These are phyloP conservation scores for Naganishia kalamii DNA, from an alignment of 768 basidiomycete species.

Conservation along the genomic window DNA sequence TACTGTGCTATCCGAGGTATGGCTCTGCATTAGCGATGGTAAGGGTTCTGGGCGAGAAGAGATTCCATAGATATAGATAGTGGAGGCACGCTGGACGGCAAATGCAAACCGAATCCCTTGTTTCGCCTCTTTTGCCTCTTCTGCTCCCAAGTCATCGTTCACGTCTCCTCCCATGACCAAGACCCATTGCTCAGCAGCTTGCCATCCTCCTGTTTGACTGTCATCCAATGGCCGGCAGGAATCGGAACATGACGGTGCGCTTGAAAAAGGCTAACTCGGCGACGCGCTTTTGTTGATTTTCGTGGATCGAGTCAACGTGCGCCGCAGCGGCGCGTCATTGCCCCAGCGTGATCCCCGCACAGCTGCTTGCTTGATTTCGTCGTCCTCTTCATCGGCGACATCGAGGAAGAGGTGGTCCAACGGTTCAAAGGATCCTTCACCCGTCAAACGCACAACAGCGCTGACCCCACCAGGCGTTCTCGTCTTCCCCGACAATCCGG, in stretches of 20 bases:
- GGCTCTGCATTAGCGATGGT: conserved; percentile 26
- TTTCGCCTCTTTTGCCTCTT: no score
- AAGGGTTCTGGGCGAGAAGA: no score
- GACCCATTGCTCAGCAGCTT: neutral
- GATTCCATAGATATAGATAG: neutral
- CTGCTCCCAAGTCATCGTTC: no score
- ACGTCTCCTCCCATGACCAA: no score
- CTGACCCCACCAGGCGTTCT: conserved; percentile 19
- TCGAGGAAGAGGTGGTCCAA: neutral
- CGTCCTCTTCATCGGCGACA: neutral
- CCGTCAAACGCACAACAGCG: conserved; percentile 14
- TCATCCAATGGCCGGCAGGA: no score
- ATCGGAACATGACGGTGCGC: no score
- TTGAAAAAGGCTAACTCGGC: neutral
- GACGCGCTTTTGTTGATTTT: conserved; percentile 3
- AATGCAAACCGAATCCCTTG: neutral
- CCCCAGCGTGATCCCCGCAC: conserved; percentile 7
- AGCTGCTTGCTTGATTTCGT: neutral
- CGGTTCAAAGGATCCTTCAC: conserved; percentile 6
- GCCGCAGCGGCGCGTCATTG: neutral
- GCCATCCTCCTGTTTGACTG: neutral
- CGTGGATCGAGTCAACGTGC: neutral
- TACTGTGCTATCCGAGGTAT: conserved; percentile 40
- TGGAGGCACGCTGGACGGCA: neutral
- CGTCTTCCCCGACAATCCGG: conserved; percentile 23